Percentiles rank a stretch among this genome's conserved stretches.
These are phyloP conservation scores for Beauveria sp. DNA, from an alignment of 2,329 filamentous ascomycete genomes.

Conservation along the genomic window DNA sequence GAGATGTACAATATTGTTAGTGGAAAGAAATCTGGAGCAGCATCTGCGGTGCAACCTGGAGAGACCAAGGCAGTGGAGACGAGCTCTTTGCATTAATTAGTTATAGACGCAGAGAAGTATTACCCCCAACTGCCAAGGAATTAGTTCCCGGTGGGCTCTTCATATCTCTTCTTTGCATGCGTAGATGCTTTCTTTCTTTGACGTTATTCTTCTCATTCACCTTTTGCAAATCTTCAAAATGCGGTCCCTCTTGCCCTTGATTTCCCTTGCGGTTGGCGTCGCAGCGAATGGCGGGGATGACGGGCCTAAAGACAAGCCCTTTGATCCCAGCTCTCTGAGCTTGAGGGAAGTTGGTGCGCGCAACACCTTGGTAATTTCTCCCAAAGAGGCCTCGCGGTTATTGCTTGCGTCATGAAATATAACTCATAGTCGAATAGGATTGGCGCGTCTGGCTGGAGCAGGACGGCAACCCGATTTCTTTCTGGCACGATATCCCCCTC, in stretches of 20 bases:
- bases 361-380: conserved; percentile 26
- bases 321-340: conserved; percentile 22
- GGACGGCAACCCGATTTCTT: conserved; percentile 31
- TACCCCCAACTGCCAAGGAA: neutral
- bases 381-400: no score
- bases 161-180: neutral
- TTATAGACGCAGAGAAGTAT: neutral
- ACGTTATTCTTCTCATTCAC: neutral
- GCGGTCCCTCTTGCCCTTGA: conserved; percentile 4
- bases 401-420: neutral
- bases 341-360: conserved; percentile 29
- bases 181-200: neutral
- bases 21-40: neutral
- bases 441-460: conserved; percentile 34
- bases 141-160: neutral
- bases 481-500: conserved; percentile 35
- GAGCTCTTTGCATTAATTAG: no score
- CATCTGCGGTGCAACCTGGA: neutral
- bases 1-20: neutral
- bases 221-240: neutral
- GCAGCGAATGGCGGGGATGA: neutral
- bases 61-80: neutral
- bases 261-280: conserved; percentile 12
- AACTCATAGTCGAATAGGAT: conserved; percentile 19
- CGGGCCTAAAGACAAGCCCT: conserved; percentile 7